Base-by-base conservation (phyloP, 805 yeast species). In the Wickerhamiella sergipiensis region DNA sequence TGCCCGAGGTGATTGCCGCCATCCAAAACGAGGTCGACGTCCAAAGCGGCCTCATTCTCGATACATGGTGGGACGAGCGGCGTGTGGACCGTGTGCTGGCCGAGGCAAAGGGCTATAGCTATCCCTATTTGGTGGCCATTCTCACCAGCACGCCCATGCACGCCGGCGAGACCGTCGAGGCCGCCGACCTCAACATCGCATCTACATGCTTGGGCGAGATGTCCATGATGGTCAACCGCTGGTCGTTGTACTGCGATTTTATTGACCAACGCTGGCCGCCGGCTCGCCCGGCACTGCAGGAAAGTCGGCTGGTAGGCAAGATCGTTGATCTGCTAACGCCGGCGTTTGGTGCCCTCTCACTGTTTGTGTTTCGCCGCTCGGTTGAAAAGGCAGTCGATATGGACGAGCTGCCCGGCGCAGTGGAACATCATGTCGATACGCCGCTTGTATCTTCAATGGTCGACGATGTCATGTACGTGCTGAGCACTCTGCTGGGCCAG, bases 11-110 rank as follows among this genome's bases (percentile, higher is more conserved):
- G 9, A 73, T 89, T 57, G 78, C 76, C 18, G 77, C 77, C 47
- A 81, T 92, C 31, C 95, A 90, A 66, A 71, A 77, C 47, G 98
- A 92, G 62, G 81, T 92, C 29, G 98, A 92, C 62, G 73, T 89
- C n/a, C 98, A 92, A 62, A 82, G 90, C 23, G 94, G 95, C 0
- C 71, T 92, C 44, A 84, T 92, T 3, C 72, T 85, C 50, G 97
- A 90, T 64, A 85, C 92, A 0, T 86, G 85, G 60, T 77, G 81
- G 69, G 97, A 89, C 58, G 74, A 78, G 26, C 75, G 85, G 55
- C 71, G 80, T 24, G 60, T 88, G 3, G 80, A 74, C 26, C 72
- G 76, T 53, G 62, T 75, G 8, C 57, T 84, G 22, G 72, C 73
- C 50, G 85, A 81, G 22, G 71, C 83, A 47, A 68, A 71, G 21